These are phyloP conservation scores for Fistulinella staudtii DNA, from an alignment of 1,284 basidiomycete species.

Conservation along the genomic window DNA sequence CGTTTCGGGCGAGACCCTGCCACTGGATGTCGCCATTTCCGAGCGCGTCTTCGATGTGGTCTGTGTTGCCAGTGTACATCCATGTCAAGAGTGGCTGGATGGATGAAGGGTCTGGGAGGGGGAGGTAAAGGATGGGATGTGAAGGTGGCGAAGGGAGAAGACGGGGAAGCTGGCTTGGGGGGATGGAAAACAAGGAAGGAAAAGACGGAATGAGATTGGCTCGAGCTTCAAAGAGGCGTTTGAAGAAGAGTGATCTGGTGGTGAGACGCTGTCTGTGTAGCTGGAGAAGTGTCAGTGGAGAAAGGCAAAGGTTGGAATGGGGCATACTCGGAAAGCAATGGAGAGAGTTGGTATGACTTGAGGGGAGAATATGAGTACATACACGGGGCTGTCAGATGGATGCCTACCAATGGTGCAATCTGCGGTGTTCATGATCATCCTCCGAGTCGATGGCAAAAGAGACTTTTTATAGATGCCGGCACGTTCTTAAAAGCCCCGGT, in stretches of 20 bases:
- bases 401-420: constrained; percentile 68
- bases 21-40: constrained; percentile 59
- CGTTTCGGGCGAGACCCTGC: constrained; percentile 78
- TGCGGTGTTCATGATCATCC: constrained; percentile 23
- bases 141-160: constrained; percentile 57
- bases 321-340: constrained; percentile 57
- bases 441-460: no score
- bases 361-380: background rate
- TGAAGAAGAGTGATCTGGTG: constrained; percentile 67
- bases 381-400: background rate
- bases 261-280: constrained; percentile 70
- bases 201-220: constrained; percentile 48
- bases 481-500: no score
- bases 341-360: constrained; percentile 54
- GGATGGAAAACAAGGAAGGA: constrained; percentile 36
- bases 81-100: constrained; percentile 70
- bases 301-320: background rate
- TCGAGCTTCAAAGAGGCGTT: constrained; percentile 59
- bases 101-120: constrained; percentile 72
- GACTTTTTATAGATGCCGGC: background rate
- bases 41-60: constrained; percentile 57
- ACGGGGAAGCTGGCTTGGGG: constrained; percentile 55
- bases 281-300: constrained; percentile 33
- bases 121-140: constrained; percentile 66
- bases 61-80: constrained; percentile 71